Conservation (phyloP, 2,329 filamentous ascomycete genomes). For the Leptographium wingfieldii region DNA sequence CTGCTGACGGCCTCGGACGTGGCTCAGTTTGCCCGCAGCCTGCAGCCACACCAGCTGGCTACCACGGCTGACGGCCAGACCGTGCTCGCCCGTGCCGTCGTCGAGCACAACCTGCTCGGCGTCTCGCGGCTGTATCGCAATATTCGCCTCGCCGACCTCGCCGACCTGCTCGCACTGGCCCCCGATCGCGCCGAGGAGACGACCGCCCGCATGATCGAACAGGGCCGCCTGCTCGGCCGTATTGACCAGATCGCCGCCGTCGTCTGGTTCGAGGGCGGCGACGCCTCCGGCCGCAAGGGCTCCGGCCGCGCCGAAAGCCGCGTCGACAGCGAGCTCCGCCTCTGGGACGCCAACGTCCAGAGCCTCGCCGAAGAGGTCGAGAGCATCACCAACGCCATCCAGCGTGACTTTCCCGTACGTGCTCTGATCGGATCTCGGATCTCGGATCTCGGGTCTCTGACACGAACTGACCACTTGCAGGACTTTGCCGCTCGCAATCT, state of each 20-base stretch:
- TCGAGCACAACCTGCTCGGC: conserved; percentile 90
- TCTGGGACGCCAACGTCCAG: conserved; percentile 85
- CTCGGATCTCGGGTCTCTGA: no score
- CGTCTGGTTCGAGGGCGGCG: conserved; percentile 72
- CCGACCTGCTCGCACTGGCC: conserved; percentile 62
- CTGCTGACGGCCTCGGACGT: conserved; percentile 74
- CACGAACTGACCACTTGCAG: conserved; percentile 17
- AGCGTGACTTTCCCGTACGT: conserved; percentile 61
- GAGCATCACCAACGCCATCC: conserved; percentile 67
- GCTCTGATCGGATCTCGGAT: no score
- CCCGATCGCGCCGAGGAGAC: conserved; percentile 78
- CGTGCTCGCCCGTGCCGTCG: conserved; percentile 81
- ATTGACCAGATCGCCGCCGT: conserved; percentile 89
- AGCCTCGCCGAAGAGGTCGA: conserved; percentile 71
- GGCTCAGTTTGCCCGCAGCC: conserved; percentile 65
- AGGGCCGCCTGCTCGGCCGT: conserved; percentile 71
- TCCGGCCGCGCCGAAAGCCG: conserved; percentile 51
- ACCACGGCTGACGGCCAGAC: conserved; percentile 83
- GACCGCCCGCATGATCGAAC: conserved; percentile 90
- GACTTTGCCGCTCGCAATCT: conserved; percentile 45
- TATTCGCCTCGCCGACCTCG: conserved; percentile 64
- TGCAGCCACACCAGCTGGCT: conserved; percentile 82
- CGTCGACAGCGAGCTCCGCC: conserved; percentile 59
- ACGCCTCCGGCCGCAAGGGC: conserved; percentile 56
- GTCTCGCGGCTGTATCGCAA: conserved; percentile 71